Percentiles rank a stretch among this genome's conserved stretches.
These are phyloP conservation scores for Aspergillus sp. DNA, from an alignment of 2,329 filamentous ascomycete species.

Conservation along the genomic window DNA sequence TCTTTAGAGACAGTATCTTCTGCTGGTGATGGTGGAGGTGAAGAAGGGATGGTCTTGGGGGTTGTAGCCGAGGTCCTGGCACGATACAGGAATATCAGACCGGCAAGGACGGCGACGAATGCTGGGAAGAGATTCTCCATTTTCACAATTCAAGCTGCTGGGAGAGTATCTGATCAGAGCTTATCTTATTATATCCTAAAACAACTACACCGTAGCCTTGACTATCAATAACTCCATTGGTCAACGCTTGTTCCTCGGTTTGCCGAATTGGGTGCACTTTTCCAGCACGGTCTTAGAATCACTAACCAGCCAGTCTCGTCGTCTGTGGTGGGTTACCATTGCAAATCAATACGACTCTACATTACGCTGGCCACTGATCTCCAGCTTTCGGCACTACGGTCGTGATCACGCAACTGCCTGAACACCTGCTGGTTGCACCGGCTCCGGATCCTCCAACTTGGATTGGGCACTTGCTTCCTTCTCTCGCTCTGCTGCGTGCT, in stretches of 20 bases:
- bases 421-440: background rate
- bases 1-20: slow-evolving; percentile 36
- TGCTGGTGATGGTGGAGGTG: background rate
- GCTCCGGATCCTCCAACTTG: slow-evolving; percentile 8
- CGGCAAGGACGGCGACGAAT: slow-evolving; percentile 12
- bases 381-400: background rate
- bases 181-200: too few species aligned
- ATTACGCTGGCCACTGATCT: background rate
- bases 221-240: background rate
- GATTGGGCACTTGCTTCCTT: slow-evolving; percentile 5
- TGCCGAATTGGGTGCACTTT: slow-evolving; percentile 19
- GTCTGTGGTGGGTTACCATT: background rate
- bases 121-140: background rate
- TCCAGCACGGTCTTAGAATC: slow-evolving; percentile 6
- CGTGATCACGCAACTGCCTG: slow-evolving; percentile 4
- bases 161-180: too few species aligned
- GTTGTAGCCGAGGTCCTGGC: background rate
- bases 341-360: background rate
- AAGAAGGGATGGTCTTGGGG: background rate
- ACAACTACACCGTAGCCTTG: background rate
- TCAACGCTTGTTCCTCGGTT: background rate
- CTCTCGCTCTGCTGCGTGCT: slow-evolving; percentile 40
- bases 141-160: background rate
- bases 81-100: slow-evolving; percentile 12
- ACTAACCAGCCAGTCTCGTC: background rate